These are phyloP conservation scores for Spirogloea muscicola DNA, from an alignment of 139 green algal genomes.

Conservation along the genomic window DNA sequence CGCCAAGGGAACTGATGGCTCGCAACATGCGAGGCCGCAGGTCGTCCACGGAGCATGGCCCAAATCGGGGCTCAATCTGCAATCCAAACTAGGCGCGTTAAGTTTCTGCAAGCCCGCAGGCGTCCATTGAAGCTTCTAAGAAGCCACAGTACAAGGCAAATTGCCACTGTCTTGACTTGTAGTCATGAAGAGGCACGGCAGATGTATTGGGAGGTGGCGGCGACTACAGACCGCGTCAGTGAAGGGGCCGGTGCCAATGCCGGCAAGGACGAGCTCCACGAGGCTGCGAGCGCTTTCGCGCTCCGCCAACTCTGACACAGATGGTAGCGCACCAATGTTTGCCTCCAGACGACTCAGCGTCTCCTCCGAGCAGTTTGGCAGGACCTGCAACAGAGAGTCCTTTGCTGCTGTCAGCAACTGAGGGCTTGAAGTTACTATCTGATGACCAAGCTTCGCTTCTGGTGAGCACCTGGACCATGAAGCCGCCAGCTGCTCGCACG, in stretches of 20 bases:
- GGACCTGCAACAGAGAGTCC: too few relatives aligned
- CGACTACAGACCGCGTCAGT: background rate
- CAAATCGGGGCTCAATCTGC: slow-evolving; percentile 18
- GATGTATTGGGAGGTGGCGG: background rate
- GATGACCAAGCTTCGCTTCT: too few relatives aligned
- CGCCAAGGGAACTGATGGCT: slow-evolving; percentile 15
- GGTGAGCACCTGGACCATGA: slow-evolving; percentile 33
- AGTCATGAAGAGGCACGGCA: background rate
- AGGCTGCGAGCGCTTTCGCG: slow-evolving; percentile 1
- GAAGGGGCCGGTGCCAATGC: background rate
- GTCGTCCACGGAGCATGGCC: slow-evolving; percentile 14
- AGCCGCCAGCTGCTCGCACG: slow-evolving; percentile 25
- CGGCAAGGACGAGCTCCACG: background rate
- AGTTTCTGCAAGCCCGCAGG: background rate
- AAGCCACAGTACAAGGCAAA: background rate
- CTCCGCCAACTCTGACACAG: slow-evolving; percentile 37
- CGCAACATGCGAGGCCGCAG: slow-evolving; percentile 12
- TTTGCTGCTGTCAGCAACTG: too few relatives aligned
- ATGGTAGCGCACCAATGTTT: slow-evolving; percentile 31
- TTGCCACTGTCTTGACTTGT: background rate
- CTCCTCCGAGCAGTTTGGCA: slow-evolving; percentile 45
- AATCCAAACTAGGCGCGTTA: background rate
- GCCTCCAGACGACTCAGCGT: slow-evolving; percentile 29
- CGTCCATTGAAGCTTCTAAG: background rate
- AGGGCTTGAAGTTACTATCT: too few relatives aligned